Evolutionary conservation across 768 basidiomycete species (phyloP), one percentile per base, ranked within the genome.

Genomic region (Tulasnella sp.): DNA sequence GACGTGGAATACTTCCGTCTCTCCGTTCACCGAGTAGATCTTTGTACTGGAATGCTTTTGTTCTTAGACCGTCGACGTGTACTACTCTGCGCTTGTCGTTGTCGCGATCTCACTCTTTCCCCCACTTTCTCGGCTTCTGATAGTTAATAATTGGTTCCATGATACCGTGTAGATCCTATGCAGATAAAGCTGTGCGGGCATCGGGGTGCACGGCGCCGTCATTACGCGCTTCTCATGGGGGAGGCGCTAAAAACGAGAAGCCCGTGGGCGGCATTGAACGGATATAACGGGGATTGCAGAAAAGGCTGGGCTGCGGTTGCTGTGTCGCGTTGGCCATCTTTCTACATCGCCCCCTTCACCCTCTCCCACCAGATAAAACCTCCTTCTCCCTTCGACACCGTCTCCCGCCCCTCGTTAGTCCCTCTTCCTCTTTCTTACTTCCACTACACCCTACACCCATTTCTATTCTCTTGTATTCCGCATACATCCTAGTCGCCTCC

Each of bases 1-100:
- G 95, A 88, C 83, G 81, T 96, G 94, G 95, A 95, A 95, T 68
- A 52, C 79, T 31, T 46, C 78, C 27, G 42, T 74, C 12, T 46
- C 78, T 27, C 68, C 46, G 24, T 79, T 76, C 52, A 44, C 2
- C 14, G 42, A 48, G 52, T 74, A 40, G 73, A 74, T 74, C 19
- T n/a, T 74, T 10, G 34, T 76, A 21, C 40, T 21, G 27, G 27
- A 31, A 38, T 52, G 52, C 75, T 76, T 44, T 27, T 40, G 36
- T 76, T 52, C 36, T 74, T 74, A 74, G 73, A 74, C 38, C 73
- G 44, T 74, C 73, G 38, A 24, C 73, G 34, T n/a, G n/a, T 74
- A 4, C 34, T 74, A 5, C 21, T n/a, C 31, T 40, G 73, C 39
- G n/a, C n/a, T n/a, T n/a, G n/a, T n/a, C n/a, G 9, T 19, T 74